Conservation (phyloP, 257 asterid species). For the Knoxia roxburghii region DNA sequence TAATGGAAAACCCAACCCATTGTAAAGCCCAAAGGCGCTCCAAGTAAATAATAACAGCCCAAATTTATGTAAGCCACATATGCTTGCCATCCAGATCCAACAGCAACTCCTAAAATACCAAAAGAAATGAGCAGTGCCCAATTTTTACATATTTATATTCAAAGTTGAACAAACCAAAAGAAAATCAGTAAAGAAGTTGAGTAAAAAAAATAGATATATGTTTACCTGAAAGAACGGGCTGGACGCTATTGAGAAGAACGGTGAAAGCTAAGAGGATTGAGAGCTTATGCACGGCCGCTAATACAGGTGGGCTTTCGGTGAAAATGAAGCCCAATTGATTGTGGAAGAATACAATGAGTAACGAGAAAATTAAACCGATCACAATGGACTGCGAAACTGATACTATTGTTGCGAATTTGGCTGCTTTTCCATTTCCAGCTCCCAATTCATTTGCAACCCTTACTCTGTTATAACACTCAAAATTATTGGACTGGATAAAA, state of each 20-base stretch:
- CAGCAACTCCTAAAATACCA: conserved; percentile 38
- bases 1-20: conserved; percentile 38
- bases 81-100: conserved; percentile 63
- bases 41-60: conserved; percentile 43
- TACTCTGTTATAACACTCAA: conserved; percentile 34
- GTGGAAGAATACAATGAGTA: conserved; percentile 32
- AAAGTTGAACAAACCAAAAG: too few relatives aligned
- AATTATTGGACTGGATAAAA: too few relatives aligned
- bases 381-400: conserved; percentile 37
- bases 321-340: conserved; percentile 38
- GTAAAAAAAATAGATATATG: too few relatives aligned
- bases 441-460: conserved; percentile 79
- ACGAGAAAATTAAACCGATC: conserved; percentile 44
- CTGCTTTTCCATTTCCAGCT: conserved; percentile 56
- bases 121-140: conserved; percentile 17
- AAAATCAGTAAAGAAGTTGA: too few relatives aligned
- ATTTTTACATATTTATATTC: too few relatives aligned
- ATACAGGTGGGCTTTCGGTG: conserved; percentile 38
- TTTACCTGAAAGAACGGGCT: conserved; percentile 52
- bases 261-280: conserved; percentile 50
- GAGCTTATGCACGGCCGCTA: conserved; percentile 38
- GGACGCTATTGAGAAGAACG: conserved; percentile 50
- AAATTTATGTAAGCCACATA: conserved; percentile 48
- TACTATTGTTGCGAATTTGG: conserved; percentile 47
- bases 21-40: conserved; percentile 40